Percentiles rank a stretch among this genome's conserved stretches.
phyloP scores from a whole-genome alignment of 2,329 filamentous ascomycete genomes.

The Stemphylium lycopersici region DNA sequence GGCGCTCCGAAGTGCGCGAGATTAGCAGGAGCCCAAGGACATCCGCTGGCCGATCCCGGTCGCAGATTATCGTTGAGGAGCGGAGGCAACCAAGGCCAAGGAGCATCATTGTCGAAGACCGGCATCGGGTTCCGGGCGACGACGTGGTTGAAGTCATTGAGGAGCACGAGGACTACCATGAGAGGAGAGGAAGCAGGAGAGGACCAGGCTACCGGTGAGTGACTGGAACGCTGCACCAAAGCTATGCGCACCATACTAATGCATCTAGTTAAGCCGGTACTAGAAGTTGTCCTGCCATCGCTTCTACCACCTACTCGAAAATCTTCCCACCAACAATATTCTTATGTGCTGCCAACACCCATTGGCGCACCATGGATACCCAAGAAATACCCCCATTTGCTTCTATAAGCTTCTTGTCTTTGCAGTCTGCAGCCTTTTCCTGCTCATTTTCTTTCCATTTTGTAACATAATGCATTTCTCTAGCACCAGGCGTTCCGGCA shows the following conservation, averaged over 20 bases:
- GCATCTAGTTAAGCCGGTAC: constrained; percentile 6
- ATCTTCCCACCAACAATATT: neutral
- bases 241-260: neutral
- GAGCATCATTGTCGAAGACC: constrained; percentile 54
- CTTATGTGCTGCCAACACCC: neutral
- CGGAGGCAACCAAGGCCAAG: constrained; percentile 39
- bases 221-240: accelerated
- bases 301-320: neutral
- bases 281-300: neutral
- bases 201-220: constrained; percentile 57
- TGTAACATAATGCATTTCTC: constrained; percentile 17
- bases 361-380: constrained; percentile 7
- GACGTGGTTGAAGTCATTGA: constrained; percentile 66
- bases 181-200: constrained; percentile 47
- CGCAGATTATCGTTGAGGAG: constrained; percentile 49
- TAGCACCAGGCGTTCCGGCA: constrained; percentile 11
- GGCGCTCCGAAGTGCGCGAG: constrained; percentile 45
- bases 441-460: neutral
- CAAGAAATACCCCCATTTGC: constrained; percentile 1
- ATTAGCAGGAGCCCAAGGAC: constrained; percentile 47
- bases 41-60: constrained; percentile 36
- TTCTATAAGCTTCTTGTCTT: neutral
- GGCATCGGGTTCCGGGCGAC: constrained; percentile 53
- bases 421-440: neutral
- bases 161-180: constrained; percentile 56